These are phyloP conservation scores for Fonsecaea pedrosoi DNA, from an alignment of 2,329 filamentous ascomycete genomes.

Conservation along the genomic window DNA sequence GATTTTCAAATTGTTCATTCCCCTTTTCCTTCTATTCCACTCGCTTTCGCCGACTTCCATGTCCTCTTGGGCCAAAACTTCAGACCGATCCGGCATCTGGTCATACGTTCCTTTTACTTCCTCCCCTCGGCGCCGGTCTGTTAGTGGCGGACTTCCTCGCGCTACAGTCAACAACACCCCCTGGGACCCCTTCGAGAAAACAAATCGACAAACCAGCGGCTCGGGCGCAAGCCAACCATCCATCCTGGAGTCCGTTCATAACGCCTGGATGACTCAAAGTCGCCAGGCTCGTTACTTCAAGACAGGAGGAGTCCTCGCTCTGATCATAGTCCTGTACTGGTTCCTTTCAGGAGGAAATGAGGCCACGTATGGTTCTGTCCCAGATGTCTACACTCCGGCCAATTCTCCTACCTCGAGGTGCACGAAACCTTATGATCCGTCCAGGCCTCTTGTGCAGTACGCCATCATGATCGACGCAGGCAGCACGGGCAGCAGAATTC, in stretches of 20 bases:
- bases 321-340: constrained; percentile 65
- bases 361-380: constrained; percentile 24
- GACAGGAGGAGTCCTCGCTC: constrained; percentile 65
- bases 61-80: constrained; percentile 62
- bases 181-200: constrained; percentile 56
- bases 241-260: constrained; percentile 53
- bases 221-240: constrained; percentile 41
- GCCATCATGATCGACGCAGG: constrained; percentile 98
- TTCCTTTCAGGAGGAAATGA: constrained; percentile 52
- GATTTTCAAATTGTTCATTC: constrained; percentile 1
- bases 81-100: constrained; percentile 59
- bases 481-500: constrained; percentile 95
- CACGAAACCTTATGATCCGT: constrained; percentile 79
- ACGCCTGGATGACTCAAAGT: constrained; percentile 66
- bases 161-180: constrained; percentile 37
- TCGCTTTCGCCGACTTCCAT: constrained; percentile 44
- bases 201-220: constrained; percentile 48
- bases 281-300: constrained; percentile 67
- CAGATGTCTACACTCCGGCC: constrained; percentile 36
- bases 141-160: constrained; percentile 53
- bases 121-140: constrained; percentile 58
- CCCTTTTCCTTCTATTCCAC: constrained; percentile 6
- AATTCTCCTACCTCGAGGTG: constrained; percentile 65
- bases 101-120: constrained; percentile 59
- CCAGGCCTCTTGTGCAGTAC: constrained; percentile 95